These are phyloP conservation scores for Proliferodiscus dingleyae DNA, from an alignment of 2,329 filamentous ascomycete species.

Conservation along the genomic window DNA sequence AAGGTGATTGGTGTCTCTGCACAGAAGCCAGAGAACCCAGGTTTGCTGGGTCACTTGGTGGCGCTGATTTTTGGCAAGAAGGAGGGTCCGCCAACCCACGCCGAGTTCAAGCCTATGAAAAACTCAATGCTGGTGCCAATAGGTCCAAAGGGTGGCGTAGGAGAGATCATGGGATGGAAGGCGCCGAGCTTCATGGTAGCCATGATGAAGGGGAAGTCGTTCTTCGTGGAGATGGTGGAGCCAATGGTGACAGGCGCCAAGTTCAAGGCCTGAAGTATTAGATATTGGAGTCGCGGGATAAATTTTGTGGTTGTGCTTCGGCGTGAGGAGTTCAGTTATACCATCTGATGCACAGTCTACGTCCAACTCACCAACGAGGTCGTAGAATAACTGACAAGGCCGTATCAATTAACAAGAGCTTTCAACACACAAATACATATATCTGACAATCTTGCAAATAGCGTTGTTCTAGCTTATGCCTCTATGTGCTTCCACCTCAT, in stretches of 20 bases:
- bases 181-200: slow-evolving; percentile 35
- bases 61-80: slow-evolving; percentile 3
- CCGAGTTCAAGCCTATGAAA: slow-evolving; percentile 28
- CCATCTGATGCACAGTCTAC: too few relatives aligned
- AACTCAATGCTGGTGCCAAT: slow-evolving; percentile 37
- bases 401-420: too few relatives aligned
- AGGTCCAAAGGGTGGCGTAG: slow-evolving; percentile 35
- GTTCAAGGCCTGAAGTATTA: background rate
- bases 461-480: too few relatives aligned
- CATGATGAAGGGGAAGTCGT: slow-evolving; percentile 35
- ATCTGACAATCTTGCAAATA: too few relatives aligned
- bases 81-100: background rate
- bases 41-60: background rate
- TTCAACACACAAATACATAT: too few relatives aligned
- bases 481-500: too few relatives aligned
- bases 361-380: too few relatives aligned
- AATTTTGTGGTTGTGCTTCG: too few relatives aligned
- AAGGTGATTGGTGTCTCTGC: background rate
- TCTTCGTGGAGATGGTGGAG: slow-evolving; percentile 24
- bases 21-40: slow-evolving; percentile 1
- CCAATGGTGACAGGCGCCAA: background rate
- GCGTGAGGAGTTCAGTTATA: too few relatives aligned
- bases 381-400: too few relatives aligned
- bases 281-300: too few relatives aligned
- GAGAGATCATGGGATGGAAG: slow-evolving; percentile 33